Base-by-base conservation (phyloP, 495 filamentous ascomycete genomes). In the Penicillium pulvis region DNA sequence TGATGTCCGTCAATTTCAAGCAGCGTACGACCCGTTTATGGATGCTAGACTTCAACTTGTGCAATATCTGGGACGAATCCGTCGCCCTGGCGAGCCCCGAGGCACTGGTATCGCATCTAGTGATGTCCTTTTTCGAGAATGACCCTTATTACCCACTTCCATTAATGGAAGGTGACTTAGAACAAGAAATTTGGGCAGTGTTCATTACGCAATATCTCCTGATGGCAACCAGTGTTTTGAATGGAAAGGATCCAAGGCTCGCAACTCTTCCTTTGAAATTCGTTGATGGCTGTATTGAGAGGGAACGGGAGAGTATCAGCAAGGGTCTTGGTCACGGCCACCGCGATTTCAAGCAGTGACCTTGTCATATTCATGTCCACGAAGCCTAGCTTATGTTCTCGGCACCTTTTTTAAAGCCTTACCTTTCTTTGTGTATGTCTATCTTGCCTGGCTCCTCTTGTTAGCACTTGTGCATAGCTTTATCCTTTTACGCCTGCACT, bases 91-190 rank as follows among this genome's bases (percentile, higher is more conserved):
- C 62, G 3, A 39, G 14, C 2, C 48, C 56, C 2, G 49, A 30
- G 30, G 41, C 12, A 4, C 17, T 49, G 0, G 14, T 62, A 12
- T 20, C 24, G 17, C 64, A 72, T 16, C 72, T 71, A 8, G 67
- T 70, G 0, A 48, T 41, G 3, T 56, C 67, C 0, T 77, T 79
- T 49, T 73, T 62, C 50, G 60, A 65, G 24, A 78, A 79, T 50
- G 76, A 79, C 50, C 76, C 76, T 6, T 79, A 57, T 20, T 79
- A 67, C 55, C 77, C 77, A n/a, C 67, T 67, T 17, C 76, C 73
- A 2, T 51, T 63, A 1, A 44, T 45, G 42, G 51, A 65, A 10
- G 28, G 49, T 19, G 50, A 26, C 1, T 0, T 48, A 10, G 74
- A 76, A 33, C 56, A 64, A 28, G 14, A 46, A n/a, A 62, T 77